A percentile compares a stretch with the other conserved stretches of the same genome.
These are phyloP conservation scores for Penicillium tannophilum DNA, from an alignment of 495 filamentous ascomycete genomes.

Conservation along the genomic window DNA sequence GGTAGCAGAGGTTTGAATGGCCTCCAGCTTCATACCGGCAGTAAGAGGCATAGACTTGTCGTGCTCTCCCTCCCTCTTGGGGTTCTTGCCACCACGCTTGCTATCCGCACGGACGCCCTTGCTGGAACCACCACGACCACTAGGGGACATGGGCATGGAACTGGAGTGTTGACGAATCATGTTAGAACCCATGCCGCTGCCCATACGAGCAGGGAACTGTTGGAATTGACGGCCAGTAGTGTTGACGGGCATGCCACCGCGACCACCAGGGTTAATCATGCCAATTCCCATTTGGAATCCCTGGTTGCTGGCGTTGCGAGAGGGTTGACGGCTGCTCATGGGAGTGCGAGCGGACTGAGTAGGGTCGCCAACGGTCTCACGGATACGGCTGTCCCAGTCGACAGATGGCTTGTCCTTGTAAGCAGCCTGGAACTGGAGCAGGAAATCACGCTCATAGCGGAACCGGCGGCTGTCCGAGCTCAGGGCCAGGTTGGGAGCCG, in stretches of 20 bases:
- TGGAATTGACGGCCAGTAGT: slow-evolving; percentile 20
- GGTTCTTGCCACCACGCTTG: slow-evolving; percentile 4
- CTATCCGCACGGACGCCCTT: slow-evolving; percentile 35
- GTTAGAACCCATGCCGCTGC: slow-evolving; percentile 48
- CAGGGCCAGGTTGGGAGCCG: slow-evolving; percentile 86
- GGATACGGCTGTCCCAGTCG: slow-evolving; percentile 85
- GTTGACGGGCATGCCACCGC: slow-evolving; percentile 13
- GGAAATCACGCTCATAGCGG: slow-evolving; percentile 92
- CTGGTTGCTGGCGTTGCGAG: slow-evolving; percentile 56
- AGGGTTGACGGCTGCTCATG: slow-evolving; percentile 48
- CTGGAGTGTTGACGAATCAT: neutral
- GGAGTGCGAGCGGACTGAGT: slow-evolving; percentile 73
- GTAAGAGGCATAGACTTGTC: slow-evolving; percentile 90
- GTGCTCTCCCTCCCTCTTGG: slow-evolving; percentile 60
- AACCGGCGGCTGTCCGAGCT: slow-evolving; percentile 83
- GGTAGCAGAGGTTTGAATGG: slow-evolving; percentile 64
- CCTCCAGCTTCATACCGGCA: slow-evolving; percentile 74
- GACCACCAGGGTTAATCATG: neutral
- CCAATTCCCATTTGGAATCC: slow-evolving; percentile 41
- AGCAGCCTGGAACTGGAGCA: slow-evolving; percentile 93
- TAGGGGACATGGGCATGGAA: slow-evolving; percentile 55
- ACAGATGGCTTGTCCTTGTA: slow-evolving; percentile 94
- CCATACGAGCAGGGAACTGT: slow-evolving; percentile 22
- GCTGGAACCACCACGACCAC: slow-evolving; percentile 28
- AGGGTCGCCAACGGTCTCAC: slow-evolving; percentile 78